phyloP scores from a whole-genome alignment of 2,329 filamentous ascomycete species.

The Alternaria gaisen region DNA sequence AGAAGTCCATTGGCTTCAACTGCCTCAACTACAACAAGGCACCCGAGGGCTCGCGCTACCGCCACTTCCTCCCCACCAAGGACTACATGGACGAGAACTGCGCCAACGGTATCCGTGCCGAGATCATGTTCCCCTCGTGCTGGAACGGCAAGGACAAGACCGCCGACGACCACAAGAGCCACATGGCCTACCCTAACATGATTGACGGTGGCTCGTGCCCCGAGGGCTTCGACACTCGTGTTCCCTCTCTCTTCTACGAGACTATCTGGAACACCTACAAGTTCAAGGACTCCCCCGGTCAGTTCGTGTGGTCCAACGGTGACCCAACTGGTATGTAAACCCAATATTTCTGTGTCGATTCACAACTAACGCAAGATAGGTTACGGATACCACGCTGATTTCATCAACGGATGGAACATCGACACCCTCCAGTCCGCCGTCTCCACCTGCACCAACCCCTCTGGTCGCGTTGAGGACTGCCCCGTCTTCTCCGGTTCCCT shows the following conservation, averaged over 20 bases:
- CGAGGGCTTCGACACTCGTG: constrained; percentile 61
- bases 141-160: constrained; percentile 71
- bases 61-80: constrained; percentile 84
- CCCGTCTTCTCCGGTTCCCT: constrained; percentile 68
- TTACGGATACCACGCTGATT: constrained; percentile 76
- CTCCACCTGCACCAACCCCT: constrained; percentile 74
- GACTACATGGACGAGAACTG: constrained; percentile 82
- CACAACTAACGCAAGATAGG: constrained; percentile 57
- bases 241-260: constrained; percentile 69
- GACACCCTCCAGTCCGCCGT: constrained; percentile 72
- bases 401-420: constrained; percentile 75
- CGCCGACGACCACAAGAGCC: constrained; percentile 68
- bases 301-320: constrained; percentile 74
- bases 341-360: not conserved
- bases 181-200: constrained; percentile 69
- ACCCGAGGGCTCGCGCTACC: constrained; percentile 78
- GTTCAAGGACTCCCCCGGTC: constrained; percentile 61
- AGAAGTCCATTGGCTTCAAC: constrained; percentile 93
- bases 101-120: constrained; percentile 76
- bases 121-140: constrained; percentile 79
- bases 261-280: constrained; percentile 63
- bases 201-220: constrained; percentile 65
- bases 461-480: constrained; percentile 77
- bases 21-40: constrained; percentile 79
- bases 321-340: constrained; percentile 73